Evolutionary conservation across 768 basidiomycete genomes (phyloP), one percentile per base, ranked within the genome.

Genomic region (Asterophora lycoperdoides): DNA sequence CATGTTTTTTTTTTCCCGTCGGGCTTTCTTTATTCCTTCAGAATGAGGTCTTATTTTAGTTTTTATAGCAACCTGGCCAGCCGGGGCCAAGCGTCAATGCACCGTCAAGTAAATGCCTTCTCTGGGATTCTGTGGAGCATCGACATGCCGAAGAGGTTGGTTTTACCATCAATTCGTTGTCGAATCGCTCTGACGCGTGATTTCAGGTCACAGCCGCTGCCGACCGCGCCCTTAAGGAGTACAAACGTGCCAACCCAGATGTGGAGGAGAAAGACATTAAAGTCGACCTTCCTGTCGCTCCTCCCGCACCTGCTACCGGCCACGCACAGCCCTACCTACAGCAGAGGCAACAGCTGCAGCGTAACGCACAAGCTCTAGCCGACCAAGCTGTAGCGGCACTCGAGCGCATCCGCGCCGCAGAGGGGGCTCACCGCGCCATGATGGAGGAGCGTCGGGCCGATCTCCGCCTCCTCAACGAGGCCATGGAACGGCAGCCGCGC

Each of bases 81-180:
- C 48, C 60, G 15, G 53, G 55, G 4, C 19, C 62, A 18, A 60
- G 69, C 64, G 54, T 49, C 10, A 52, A 51, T 32, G 43, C 39
- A 8, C 26, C 51, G 5, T 59, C 69, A 9, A 65, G 60, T 0
- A 83, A 83, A 61, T 92, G 89, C 48, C 60, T 68, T 3, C 66
- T 90, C 4, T 90, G 84, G 84, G 88, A 90, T 48, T 55, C 70
- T 1, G 75, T 82, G 0, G 86, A 88, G 44, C 66, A 75, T 44
- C 73, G 85, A 29, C 84, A 87, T 57, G 76, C 71, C 4, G 72
- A 80, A 44, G 87, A 90, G 71, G 89, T 83, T 19, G n/a, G 67
- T 48, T 10, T 2, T 14, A 37, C 15, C n/a, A n/a, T n/a, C n/a
- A n/a, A 28, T 6, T 28, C 8, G 8, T 13, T 32, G 4, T 13